phyloP scores from a whole-genome alignment of 495 filamentous ascomycete genomes.

The Penicillium manginii region DNA sequence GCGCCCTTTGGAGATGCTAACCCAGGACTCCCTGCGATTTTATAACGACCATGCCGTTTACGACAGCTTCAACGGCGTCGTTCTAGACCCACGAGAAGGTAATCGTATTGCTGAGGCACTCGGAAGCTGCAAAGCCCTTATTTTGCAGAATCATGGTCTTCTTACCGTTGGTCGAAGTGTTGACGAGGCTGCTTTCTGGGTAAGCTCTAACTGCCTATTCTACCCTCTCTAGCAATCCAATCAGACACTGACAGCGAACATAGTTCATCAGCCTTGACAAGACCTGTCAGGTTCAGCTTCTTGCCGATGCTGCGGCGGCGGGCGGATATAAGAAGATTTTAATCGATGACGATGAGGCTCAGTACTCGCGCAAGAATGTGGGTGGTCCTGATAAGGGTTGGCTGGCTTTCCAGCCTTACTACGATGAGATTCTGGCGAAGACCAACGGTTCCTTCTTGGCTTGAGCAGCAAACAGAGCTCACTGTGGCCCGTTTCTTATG shows the following conservation, averaged over 20 bases:
- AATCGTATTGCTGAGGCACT: constrained; percentile 55
- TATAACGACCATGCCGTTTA: constrained; percentile 47
- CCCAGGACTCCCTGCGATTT: constrained; percentile 55
- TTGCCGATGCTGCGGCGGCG: constrained; percentile 56
- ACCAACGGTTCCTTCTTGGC: constrained; percentile 12
- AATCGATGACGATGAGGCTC: constrained; percentile 22
- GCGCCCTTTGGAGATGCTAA: constrained; percentile 38
- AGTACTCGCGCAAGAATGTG: constrained; percentile 6
- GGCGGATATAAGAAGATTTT: constrained; percentile 53
- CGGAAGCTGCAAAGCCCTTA: constrained; percentile 54
- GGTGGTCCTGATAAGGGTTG: constrained; percentile 19
- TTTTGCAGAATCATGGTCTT: constrained; percentile 64
- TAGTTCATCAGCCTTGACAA: constrained; percentile 61
- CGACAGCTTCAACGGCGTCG: constrained; percentile 47
- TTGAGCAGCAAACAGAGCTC: background rate
- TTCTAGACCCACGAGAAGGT: constrained; percentile 58
- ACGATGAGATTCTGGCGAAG: constrained; percentile 17
- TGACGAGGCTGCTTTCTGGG: constrained; percentile 57
- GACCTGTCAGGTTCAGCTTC: constrained; percentile 60
- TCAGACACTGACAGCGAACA: background rate
- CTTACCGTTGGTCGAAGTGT: constrained; percentile 59
- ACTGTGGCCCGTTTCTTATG: no score
- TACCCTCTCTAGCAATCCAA: background rate
- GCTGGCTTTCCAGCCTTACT: constrained; percentile 22
- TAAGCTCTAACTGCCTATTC: background rate